These are phyloP conservation scores for Pulicaria dysenterica DNA, from an alignment of 129 eudicot species.

Conservation along the genomic window DNA sequence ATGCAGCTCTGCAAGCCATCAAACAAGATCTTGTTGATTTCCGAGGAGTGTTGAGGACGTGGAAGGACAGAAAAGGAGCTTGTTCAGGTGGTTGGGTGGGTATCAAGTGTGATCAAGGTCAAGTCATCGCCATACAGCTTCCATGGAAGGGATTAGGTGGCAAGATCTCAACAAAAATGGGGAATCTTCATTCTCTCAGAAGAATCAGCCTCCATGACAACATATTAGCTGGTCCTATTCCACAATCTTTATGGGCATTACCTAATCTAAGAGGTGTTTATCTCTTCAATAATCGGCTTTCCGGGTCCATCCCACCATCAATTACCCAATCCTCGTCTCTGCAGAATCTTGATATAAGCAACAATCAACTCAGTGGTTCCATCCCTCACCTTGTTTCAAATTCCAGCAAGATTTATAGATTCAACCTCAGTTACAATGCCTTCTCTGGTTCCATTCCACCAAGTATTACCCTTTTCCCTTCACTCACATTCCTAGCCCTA, in stretches of 20 bases:
- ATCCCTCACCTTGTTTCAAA: constrained; percentile 65
- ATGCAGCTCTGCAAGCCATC: constrained; percentile 64
- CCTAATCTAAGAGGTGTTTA: constrained; percentile 81
- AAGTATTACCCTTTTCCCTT: constrained; percentile 49
- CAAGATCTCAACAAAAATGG: constrained; percentile 61
- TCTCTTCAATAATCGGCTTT: constrained; percentile 83
- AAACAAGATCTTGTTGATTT: constrained; percentile 59
- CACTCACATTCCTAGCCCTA: constrained; percentile 76
- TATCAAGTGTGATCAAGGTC: constrained; percentile 76
- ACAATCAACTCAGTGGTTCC: constrained; percentile 66
- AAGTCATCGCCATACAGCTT: constrained; percentile 73
- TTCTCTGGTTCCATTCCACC: constrained; percentile 66
- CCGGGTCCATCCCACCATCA: constrained; percentile 85
- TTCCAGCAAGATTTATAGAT: constrained; percentile 69
- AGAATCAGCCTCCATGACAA: constrained; percentile 90
- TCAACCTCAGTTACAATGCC: constrained; percentile 74
- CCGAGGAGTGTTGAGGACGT: constrained; percentile 54
- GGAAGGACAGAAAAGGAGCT: constrained; percentile 69
- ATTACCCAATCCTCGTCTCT: constrained; percentile 50
- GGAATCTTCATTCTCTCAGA: constrained; percentile 62
- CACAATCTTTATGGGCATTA: constrained; percentile 63
- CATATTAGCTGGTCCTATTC: constrained; percentile 63
- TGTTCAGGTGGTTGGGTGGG: constrained; percentile 89
- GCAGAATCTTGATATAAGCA: constrained; percentile 77
- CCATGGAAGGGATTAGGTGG: constrained; percentile 91